phyloP scores from a whole-genome alignment of 164 flowering plant species.

The Tetracentron sinense region DNA sequence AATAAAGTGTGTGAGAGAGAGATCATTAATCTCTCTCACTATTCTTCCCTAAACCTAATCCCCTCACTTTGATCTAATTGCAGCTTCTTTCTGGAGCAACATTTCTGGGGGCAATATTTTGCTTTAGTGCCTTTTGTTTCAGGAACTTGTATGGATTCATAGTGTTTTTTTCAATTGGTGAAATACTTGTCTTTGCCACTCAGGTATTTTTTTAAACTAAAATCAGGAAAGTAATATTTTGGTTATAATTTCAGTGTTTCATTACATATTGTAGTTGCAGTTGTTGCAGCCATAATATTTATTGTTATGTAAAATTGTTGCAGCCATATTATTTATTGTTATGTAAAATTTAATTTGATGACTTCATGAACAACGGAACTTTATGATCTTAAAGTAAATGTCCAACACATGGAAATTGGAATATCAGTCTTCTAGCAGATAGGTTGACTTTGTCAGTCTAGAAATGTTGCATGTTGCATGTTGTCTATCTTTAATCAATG shows the following conservation, averaged over 20 bases:
- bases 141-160: conserved; percentile 62
- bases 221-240: background rate
- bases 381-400: too few species aligned
- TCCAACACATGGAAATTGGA: too few species aligned
- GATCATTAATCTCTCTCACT: too few species aligned
- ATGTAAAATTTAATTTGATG: too few species aligned
- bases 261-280: too few species aligned
- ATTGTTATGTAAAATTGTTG: too few species aligned
- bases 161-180: conserved; percentile 73
- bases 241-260: conserved; percentile 3
- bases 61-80: conserved; percentile 12
- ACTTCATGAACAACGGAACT: background rate
- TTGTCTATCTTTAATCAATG: too few species aligned
- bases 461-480: too few species aligned
- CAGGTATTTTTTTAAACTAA: conserved; percentile 51
- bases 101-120: conserved; percentile 77
- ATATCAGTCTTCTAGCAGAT: too few species aligned
- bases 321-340: background rate
- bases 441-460: too few species aligned
- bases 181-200: conserved; percentile 81
- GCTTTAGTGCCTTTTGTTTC: conserved; percentile 77
- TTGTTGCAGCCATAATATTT: background rate
- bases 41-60: too few species aligned
- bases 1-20: too few species aligned
- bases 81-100: conserved; percentile 89